Conservation (phyloP, 495 filamentous ascomycete species). For the Trypethelium eluteriae region DNA sequence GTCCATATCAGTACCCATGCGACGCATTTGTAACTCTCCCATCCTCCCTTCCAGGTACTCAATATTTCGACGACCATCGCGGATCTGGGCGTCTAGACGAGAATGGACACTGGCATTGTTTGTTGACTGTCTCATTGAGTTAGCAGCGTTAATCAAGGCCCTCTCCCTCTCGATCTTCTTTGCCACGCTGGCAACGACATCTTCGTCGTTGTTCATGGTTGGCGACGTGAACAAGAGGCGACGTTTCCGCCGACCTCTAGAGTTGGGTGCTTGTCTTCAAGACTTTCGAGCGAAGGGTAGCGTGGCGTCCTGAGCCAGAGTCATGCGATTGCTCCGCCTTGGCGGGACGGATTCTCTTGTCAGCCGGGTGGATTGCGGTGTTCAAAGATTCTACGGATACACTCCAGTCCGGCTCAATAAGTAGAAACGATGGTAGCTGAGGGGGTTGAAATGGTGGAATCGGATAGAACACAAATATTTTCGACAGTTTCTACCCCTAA, state of each 20-base stretch:
- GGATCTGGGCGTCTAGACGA: slow-evolving; percentile 82
- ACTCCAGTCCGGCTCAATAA: neutral
- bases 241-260: neutral
- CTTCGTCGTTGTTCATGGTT: slow-evolving; percentile 56
- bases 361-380: slow-evolving; percentile 1
- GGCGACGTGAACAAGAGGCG: neutral
- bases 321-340: slow-evolving; percentile 6
- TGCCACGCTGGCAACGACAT: slow-evolving; percentile 77
- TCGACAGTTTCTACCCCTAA: neutral
- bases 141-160: slow-evolving; percentile 87
- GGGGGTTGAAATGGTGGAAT: neutral
- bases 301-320: neutral
- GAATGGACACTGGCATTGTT: slow-evolving; percentile 84
- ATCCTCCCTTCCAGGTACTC: slow-evolving; percentile 87
- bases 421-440: neutral
- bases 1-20: slow-evolving; percentile 56
- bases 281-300: neutral
- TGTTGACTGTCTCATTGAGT: slow-evolving; percentile 89
- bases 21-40: slow-evolving; percentile 76
- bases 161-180: slow-evolving; percentile 98
- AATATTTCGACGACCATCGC: slow-evolving; percentile 86
- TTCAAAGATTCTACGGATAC: neutral
- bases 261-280: neutral
- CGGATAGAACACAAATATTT: slow-evolving; percentile 1
- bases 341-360: slow-evolving; percentile 3